Evolutionary conservation across 768 basidiomycete species (phyloP).

Genomic region (Boletales sp.): DNA sequence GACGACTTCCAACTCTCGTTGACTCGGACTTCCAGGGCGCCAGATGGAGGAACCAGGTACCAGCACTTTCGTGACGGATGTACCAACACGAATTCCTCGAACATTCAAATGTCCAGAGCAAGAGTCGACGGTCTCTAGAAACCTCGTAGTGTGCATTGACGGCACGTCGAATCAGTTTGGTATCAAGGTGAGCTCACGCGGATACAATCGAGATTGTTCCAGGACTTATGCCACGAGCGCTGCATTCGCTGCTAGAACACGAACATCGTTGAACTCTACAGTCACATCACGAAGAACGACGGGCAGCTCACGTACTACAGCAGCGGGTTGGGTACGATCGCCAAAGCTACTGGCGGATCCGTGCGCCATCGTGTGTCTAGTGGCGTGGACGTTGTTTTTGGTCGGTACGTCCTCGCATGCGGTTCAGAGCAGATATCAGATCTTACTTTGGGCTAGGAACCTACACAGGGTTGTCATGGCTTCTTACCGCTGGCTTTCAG

Average conservation of each 20-base stretch:
- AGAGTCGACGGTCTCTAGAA: slow-evolving; percentile 6
- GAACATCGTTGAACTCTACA: slow-evolving; percentile 39
- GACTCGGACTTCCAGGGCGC: too few relatives aligned
- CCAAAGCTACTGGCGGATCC: slow-evolving; percentile 19
- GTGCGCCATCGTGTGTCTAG: slow-evolving; percentile 20
- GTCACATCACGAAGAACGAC: slow-evolving; percentile 31
- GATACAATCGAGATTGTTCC: background rate
- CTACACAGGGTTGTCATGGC: slow-evolving; percentile 32
- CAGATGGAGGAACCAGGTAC: too few relatives aligned
- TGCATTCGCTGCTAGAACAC: slow-evolving; percentile 31
- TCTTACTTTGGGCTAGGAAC: slow-evolving; percentile 25
- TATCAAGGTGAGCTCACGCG: slow-evolving; percentile 20
- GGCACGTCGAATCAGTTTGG: slow-evolving; percentile 41
- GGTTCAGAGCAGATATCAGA: background rate
- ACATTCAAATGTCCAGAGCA: slow-evolving; percentile 1
- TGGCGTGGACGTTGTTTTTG: slow-evolving; percentile 35
- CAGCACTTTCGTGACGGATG: background rate
- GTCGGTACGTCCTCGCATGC: slow-evolving; percentile 25
- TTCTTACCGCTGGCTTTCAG: slow-evolving; percentile 41
- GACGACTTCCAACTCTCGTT: too few relatives aligned
- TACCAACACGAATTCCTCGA: background rate
- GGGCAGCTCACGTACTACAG: slow-evolving; percentile 39
- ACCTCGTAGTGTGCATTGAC: slow-evolving; percentile 35
- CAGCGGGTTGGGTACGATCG: slow-evolving; percentile 38
- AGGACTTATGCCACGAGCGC: background rate